Percentiles rank a stretch among this genome's conserved stretches.
Conservation (phyloP, 1,284 basidiomycete species). For the Trichosporon coremiiforme region DNA sequence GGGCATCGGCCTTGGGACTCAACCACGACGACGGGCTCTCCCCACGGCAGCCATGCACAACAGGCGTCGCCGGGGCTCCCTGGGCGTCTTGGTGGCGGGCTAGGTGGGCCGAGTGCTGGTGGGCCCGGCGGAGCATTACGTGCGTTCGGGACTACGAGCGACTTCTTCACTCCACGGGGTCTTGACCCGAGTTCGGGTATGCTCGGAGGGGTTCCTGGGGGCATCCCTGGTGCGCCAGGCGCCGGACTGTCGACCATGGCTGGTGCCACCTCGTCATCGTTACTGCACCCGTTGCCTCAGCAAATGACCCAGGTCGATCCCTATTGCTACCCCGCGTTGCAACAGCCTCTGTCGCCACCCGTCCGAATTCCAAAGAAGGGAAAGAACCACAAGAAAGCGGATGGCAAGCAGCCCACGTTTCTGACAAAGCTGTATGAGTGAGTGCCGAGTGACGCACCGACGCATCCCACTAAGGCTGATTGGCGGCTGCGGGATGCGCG, state of each 20-base stretch:
- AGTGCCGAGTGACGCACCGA: constrained; percentile 50
- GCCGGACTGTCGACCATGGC: neutral
- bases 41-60: neutral
- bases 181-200: constrained; percentile 10
- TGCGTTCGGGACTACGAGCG: neutral
- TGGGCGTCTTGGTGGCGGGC: constrained; percentile 1
- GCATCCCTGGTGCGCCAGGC: neutral
- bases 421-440: constrained; percentile 89
- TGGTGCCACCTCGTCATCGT: constrained; percentile 10
- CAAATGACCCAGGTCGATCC: constrained; percentile 28
- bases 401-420: constrained; percentile 75
- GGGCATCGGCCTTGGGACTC: neutral
- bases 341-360: neutral
- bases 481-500: neutral
- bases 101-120: neutral
- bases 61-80: neutral
- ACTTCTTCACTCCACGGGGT: constrained; percentile 1
- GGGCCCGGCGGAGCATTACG: neutral
- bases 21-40: neutral
- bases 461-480: neutral
- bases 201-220: neutral
- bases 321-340: constrained; percentile 29
- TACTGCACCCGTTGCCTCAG: constrained; percentile 5
- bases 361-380: constrained; percentile 19
- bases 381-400: constrained; percentile 44